Evolutionary conservation across 345 rosid genomes (phyloP), one percentile per base, ranked within the genome.

Genomic region (Noccaea caerulescens): DNA sequence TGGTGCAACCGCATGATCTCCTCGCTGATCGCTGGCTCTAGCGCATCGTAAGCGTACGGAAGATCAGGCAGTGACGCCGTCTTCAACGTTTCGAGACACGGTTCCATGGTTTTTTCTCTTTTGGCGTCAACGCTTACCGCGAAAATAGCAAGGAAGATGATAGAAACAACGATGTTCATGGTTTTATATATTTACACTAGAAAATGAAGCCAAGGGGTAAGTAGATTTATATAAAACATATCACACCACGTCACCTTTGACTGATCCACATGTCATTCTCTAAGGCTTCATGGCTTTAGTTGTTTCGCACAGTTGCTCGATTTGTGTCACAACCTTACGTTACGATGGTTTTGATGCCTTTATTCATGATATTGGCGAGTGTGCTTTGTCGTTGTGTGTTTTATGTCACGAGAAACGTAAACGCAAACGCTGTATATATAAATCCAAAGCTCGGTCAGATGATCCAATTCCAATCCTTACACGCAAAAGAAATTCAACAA

Each of bases 1-100:
- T 94, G 99, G 65, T 94, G 99, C 12, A 94, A 73, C 80, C 81
- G 85, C 99, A 94, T 94, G 60, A 94, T 94, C 83, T 94, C 96
- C 53, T 84, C 99, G 62, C 90, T 85, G 46, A 94, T 88, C 18
- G 73, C 96, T 54, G 99, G 99, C 83, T 94, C 97, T 73, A 94
- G 79, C 1, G 93, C 91, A 18, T 84, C 82, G 58, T 94, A 94
- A 45, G 89, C 86, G 68, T 94, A 94, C 0, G 92, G 81, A 11
- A 94, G 96, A 77, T 94, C 99, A 47, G 99, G 96, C 12, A 94
- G 87, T 13, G 96, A 71, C 73, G 86, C 77, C 5, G 95, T 89
- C 82, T 85, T 76, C 66, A 55, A 38, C 32, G 79, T 45, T 7
- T 68, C 73, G 7, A 75, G 79, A 68, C 73, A 60, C 3, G 79